A percentile compares a stretch with the other conserved stretches of the same genome.
These are phyloP conservation scores for Cenchrus americanus DNA, from an alignment of 176 grass and related monocot species.

Conservation along the genomic window DNA sequence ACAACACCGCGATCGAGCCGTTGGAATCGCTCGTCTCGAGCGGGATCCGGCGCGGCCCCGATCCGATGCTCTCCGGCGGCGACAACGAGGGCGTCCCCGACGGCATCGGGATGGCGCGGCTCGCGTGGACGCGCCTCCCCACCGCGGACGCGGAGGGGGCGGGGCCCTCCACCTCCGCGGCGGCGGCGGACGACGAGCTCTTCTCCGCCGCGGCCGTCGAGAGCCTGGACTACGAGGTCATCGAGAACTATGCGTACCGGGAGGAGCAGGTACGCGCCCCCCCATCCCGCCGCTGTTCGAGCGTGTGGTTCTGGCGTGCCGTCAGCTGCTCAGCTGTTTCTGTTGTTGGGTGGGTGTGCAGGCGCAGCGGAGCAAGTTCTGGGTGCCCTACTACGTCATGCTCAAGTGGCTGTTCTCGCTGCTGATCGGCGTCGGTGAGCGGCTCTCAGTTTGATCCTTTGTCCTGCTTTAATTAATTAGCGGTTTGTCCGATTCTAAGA, in stretches of 20 bases:
- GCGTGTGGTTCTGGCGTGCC: background rate
- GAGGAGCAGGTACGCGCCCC: conserved; percentile 74
- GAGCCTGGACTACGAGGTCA: conserved; percentile 99
- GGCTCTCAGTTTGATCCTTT: background rate
- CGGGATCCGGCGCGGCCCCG: conserved; percentile 43
- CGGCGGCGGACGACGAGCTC: conserved; percentile 20
- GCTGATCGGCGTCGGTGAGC: conserved; percentile 89
- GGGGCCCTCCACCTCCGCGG: conserved; percentile 16
- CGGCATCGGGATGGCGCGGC: conserved; percentile 83
- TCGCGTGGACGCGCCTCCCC: conserved; percentile 82
- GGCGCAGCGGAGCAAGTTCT: conserved; percentile 89
- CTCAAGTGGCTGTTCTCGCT: conserved; percentile 90
- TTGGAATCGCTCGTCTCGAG: conserved; percentile 36
- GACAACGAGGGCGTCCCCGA: conserved; percentile 71
- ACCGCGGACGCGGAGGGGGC: conserved; percentile 60
- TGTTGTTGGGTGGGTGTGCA: conserved; percentile 46
- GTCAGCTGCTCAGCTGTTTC: conserved; percentile 1
- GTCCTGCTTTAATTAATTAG: background rate
- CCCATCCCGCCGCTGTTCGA: background rate
- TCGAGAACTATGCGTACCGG: conserved; percentile 99
- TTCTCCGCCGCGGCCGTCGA: conserved; percentile 56
- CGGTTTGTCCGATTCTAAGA: background rate
- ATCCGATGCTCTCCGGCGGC: conserved; percentile 69
- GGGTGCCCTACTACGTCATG: conserved; percentile 88
- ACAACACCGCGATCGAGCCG: background rate